Percentiles rank a stretch among this genome's conserved stretches.
phyloP scores from a whole-genome alignment of 2,329 filamentous ascomycete genomes.

The Xylaria sp. region DNA sequence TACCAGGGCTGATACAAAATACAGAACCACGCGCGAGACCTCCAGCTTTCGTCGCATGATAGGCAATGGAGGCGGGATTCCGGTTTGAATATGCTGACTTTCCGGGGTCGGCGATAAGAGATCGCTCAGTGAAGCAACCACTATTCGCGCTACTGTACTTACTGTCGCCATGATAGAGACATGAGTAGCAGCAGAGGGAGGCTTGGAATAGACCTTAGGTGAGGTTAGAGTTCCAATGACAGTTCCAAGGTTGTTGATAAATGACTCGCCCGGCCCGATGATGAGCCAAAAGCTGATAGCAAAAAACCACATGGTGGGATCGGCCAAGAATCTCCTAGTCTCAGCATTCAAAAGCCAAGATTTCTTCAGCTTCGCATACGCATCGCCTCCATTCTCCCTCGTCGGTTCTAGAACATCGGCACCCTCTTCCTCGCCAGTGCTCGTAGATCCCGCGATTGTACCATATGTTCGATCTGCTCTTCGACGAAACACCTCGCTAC shows the following conservation, averaged over 20 bases:
- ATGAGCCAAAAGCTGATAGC: slow-evolving; percentile 90
- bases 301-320: slow-evolving; percentile 95
- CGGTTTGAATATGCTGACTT: slow-evolving; percentile 61
- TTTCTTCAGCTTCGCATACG: slow-evolving; percentile 72
- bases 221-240: slow-evolving; percentile 85
- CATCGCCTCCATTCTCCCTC: slow-evolving; percentile 47
- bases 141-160: slow-evolving; percentile 86
- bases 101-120: slow-evolving; percentile 74
- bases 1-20: slow-evolving; percentile 75
- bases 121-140: slow-evolving; percentile 88
- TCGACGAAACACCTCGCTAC: slow-evolving; percentile 73
- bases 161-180: slow-evolving; percentile 91
- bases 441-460: slow-evolving; percentile 55
- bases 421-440: slow-evolving; percentile 49
- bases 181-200: slow-evolving; percentile 78
- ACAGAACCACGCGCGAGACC: slow-evolving; percentile 79
- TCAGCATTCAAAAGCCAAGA: slow-evolving; percentile 90
- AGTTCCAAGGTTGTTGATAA: slow-evolving; percentile 96
- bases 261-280: slow-evolving; percentile 93
- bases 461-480: slow-evolving; percentile 66
- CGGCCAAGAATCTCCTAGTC: slow-evolving; percentile 81
- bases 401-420: slow-evolving; percentile 47
- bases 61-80: slow-evolving; percentile 39
- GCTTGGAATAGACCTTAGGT: slow-evolving; percentile 52
- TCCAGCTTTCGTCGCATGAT: slow-evolving; percentile 52